Percentiles rank a stretch among this genome's conserved stretches.
phyloP scores from a whole-genome alignment of 495 filamentous ascomycete genomes.

The Pyronema omphalodes region DNA sequence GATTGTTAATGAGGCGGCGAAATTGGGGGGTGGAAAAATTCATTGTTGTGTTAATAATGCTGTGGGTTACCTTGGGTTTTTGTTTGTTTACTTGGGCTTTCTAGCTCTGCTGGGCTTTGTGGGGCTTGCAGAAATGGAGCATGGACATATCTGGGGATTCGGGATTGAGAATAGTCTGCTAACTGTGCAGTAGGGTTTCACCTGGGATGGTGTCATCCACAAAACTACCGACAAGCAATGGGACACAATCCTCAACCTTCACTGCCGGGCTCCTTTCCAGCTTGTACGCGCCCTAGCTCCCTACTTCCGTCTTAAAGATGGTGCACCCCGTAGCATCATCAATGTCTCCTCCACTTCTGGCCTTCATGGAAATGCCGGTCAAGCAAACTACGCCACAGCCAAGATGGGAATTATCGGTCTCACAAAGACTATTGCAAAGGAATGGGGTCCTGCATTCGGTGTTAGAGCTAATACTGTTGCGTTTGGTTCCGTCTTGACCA shows the following conservation, averaged over 20 bases:
- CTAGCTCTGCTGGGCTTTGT: neutral
- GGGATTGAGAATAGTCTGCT: neutral
- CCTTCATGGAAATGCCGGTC: conserved; percentile 66
- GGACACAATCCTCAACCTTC: conserved; percentile 65
- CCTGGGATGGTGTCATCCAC: conserved; percentile 81
- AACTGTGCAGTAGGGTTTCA: conserved; percentile 29
- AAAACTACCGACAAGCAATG: conserved; percentile 88
- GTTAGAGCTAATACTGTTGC: conserved; percentile 70
- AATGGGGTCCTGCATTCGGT: conserved; percentile 74
- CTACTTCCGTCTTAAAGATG: conserved; percentile 73
- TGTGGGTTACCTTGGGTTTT: neutral
- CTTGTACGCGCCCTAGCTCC: conserved; percentile 60
- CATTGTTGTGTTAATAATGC: conserved; percentile 81
- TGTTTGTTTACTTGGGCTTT: conserved; percentile 26
- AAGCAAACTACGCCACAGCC: conserved; percentile 68
- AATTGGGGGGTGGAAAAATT: conserved; percentile 70
- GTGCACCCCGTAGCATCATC: conserved; percentile 57
- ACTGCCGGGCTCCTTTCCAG: conserved; percentile 68
- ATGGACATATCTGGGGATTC: neutral
- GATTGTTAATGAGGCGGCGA: conserved; percentile 53
- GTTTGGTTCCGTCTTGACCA: conserved; percentile 60
- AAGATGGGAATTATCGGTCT: conserved; percentile 67
- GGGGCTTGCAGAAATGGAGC: neutral
- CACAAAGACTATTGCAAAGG: conserved; percentile 74
- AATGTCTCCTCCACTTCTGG: conserved; percentile 68